These are phyloP conservation scores for Pseudozyma sp. DNA, from an alignment of 1,284 basidiomycete species.

Conservation along the genomic window DNA sequence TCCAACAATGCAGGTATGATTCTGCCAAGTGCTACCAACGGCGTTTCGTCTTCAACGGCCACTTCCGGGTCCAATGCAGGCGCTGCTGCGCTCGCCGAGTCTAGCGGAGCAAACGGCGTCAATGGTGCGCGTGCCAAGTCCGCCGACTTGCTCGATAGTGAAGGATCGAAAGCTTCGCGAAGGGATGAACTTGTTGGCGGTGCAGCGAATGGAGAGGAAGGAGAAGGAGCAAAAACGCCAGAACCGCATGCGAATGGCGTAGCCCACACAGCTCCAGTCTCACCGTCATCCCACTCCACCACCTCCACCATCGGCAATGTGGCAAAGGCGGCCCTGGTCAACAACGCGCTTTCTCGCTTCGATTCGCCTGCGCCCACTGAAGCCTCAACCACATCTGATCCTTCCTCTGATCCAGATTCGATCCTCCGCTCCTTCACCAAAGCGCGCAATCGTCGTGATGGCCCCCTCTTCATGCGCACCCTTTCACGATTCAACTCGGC, in stretches of 20 bases:
- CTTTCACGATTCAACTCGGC: slow-evolving; percentile 72
- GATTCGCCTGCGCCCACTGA: slow-evolving; percentile 29
- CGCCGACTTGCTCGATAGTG: slow-evolving; percentile 38
- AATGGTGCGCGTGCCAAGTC: slow-evolving; percentile 41
- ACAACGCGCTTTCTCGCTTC: slow-evolving; percentile 20
- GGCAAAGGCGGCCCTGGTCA: slow-evolving; percentile 28
- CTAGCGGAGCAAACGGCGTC: slow-evolving; percentile 5
- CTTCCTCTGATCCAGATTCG: slow-evolving; percentile 65
- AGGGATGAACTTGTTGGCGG: slow-evolving; percentile 18
- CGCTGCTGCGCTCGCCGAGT: slow-evolving; percentile 12
- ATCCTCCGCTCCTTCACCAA: slow-evolving; percentile 72
- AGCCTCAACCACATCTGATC: slow-evolving; percentile 11
- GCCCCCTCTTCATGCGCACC: slow-evolving; percentile 71
- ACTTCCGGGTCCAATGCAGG: slow-evolving; percentile 15
- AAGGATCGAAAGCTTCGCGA: slow-evolving; percentile 26
- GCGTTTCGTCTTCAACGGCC: slow-evolving; percentile 13
- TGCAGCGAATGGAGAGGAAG: neutral
- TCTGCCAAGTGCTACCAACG: slow-evolving; percentile 28
- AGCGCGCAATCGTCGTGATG: slow-evolving; percentile 72
- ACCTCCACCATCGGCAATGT: neutral
- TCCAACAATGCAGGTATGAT: slow-evolving; percentile 58
- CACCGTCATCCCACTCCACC: slow-evolving; percentile 24
- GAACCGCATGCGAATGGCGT: slow-evolving; percentile 27
- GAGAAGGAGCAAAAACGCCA: slow-evolving; percentile 19
- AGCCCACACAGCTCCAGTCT: slow-evolving; percentile 39